Base-by-base conservation (phyloP, 768 basidiomycete genomes). In the Lyophyllum atratum region DNA sequence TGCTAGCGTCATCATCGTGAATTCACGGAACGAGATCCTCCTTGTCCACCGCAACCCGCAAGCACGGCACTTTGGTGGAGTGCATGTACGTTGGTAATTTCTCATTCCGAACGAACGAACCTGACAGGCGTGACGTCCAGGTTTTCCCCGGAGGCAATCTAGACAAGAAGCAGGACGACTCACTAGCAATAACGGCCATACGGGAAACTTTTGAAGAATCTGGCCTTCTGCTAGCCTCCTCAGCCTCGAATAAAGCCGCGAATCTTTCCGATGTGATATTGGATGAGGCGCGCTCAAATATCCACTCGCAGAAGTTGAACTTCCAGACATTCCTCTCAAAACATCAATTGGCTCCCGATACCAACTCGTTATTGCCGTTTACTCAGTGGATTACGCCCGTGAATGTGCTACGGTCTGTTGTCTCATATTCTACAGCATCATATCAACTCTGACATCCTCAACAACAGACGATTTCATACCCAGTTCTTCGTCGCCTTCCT, bases 191-290 rank as follows among this genome's bases (percentile, higher is more conserved):
- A 55, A 90, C 87, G 14, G 89, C 87, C 3, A 85, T 90, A 43
- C 79, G 89, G 17, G 89, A 92, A 71, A 86, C 88, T 0, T 90
- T 92, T 56, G 89, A 92, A 64, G 89, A 92, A 66, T 80, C 87
- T 2, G 89, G 89, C 1, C 68, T 90, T 26, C 68, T 90, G 14
- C 68, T 90, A 14, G 86, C 85, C 11, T 81, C 83, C 12, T 64
- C 76, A 0, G 54, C 56, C 21, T 47, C 56, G 26, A 43, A 54
- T n/a, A 47, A 51, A 29, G 54, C 60, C 48, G 48, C 56, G 15
- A 47, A 56, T 10, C 66, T 76, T 24, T 69, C 72, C 31, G 74
- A 84, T 52, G 50, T 64, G 0, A 66, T 72, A 0, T 67, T 89
- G 51, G 83, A 87, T 55, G 70, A 75, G 19, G 83, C 83, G 2